phyloP scores from a whole-genome alignment of 257 asterid species.

The Plantago ovata region DNA sequence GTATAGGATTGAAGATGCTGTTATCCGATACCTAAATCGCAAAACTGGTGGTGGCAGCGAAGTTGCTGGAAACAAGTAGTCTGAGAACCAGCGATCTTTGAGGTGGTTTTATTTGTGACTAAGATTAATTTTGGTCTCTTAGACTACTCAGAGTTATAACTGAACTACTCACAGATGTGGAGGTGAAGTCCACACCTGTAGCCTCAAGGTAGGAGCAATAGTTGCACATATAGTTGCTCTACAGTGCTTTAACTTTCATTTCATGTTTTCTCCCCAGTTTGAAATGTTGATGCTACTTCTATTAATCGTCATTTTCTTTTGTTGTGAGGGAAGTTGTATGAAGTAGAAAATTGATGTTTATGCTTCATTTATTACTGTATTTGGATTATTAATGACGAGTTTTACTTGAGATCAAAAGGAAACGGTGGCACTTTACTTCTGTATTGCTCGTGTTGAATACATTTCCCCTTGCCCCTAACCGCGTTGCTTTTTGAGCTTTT shows the following conservation, averaged over 20 bases:
- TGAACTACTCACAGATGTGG: constrained; percentile 5
- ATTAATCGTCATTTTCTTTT: not conserved
- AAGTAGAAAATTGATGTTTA: not conserved
- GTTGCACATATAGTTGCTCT: constrained; percentile 25
- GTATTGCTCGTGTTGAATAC: too few species aligned
- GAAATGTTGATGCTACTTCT: not conserved
- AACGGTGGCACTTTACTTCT: not conserved
- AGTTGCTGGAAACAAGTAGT: constrained; percentile 23
- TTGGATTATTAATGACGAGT: not conserved
- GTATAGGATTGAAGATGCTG: constrained; percentile 54
- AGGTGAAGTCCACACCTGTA: constrained; percentile 11
- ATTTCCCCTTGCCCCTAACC: too few species aligned
- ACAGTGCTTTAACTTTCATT: constrained; percentile 8
- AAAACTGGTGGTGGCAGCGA: constrained; percentile 29
- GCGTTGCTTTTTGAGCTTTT: too few species aligned
- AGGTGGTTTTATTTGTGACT: constrained; percentile 17
- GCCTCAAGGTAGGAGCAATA: constrained; percentile 18
- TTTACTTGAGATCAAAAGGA: not conserved
- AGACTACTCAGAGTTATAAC: constrained; percentile 11
- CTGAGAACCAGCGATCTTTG: not conserved
- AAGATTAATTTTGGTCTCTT: constrained; percentile 9
- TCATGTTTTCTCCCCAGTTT: constrained; percentile 1
- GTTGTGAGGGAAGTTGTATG: not conserved
- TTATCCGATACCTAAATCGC: constrained; percentile 47
- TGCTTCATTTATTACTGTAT: not conserved